A percentile compares a stretch with the other conserved stretches of the same genome.
Conservation (phyloP, 2,329 filamentous ascomycete genomes). For the Microascus cirrosus region DNA sequence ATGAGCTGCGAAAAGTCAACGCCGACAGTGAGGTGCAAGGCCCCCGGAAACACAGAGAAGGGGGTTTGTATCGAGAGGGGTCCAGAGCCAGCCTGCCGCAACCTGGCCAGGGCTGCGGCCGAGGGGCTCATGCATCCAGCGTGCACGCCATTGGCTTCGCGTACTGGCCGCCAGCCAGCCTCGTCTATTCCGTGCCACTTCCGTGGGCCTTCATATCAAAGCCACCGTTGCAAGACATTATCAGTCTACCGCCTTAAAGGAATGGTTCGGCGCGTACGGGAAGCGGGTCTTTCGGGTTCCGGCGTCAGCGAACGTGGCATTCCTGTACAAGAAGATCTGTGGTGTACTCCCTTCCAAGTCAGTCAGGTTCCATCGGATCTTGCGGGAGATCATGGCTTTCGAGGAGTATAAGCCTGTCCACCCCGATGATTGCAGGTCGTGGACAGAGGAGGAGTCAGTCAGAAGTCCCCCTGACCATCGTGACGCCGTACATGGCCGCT, state of each 20-base stretch:
- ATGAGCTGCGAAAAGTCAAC: background rate
- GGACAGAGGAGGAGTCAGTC: background rate
- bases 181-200: too few relatives aligned
- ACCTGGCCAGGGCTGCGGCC: background rate
- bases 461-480: conserved; percentile 37
- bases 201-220: conserved; percentile 36
- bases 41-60: background rate
- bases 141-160: too few relatives aligned
- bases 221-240: conserved; percentile 43
- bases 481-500: conserved; percentile 59
- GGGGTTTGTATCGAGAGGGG: background rate
- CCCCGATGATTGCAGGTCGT: background rate
- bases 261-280: conserved; percentile 41
- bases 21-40: background rate
- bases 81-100: background rate
- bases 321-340: conserved; percentile 53
- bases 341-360: conserved; percentile 27
- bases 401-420: conserved; percentile 18
- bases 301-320: conserved; percentile 48
- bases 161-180: too few relatives aligned
- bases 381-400: conserved; percentile 36
- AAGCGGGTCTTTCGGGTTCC: conserved; percentile 51
- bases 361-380: conserved; percentile 32
- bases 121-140: too few relatives aligned
- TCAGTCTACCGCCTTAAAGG: conserved; percentile 25